Evolutionary conservation across 306 rosid species (phyloP).

Genomic region (Cicer yamashitae): DNA sequence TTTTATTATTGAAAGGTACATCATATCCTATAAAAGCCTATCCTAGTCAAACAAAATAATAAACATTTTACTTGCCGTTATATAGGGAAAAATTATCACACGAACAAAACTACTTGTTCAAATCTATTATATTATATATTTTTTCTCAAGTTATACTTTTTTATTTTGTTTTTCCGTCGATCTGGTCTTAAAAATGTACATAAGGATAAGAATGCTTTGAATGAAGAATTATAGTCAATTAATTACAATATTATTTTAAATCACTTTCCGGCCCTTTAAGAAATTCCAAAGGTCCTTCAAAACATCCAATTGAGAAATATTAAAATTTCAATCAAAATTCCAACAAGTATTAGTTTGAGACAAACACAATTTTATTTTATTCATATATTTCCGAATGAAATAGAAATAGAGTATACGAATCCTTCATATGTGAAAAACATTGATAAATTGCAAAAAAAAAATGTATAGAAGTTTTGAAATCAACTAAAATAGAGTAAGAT

Average conservation of each 20-base stretch:
- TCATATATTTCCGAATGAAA: background rate
- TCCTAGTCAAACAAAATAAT: too few relatives aligned
- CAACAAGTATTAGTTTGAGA: background rate
- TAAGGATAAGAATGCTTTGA: conserved; percentile 2
- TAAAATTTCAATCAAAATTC: background rate
- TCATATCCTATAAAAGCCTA: too few relatives aligned
- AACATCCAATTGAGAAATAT: conserved; percentile 3
- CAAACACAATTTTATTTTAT: conserved; percentile 8
- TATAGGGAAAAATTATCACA: too few relatives aligned
- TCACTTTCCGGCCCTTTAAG: background rate
- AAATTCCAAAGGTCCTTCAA: conserved; percentile 19
- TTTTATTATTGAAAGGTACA: too few relatives aligned
- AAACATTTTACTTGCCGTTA: too few relatives aligned
- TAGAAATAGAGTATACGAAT: background rate
- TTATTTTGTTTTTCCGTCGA: too few relatives aligned
- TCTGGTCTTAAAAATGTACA: background rate
- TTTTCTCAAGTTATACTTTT: too few relatives aligned
- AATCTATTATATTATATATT: background rate
- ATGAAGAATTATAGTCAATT: background rate
- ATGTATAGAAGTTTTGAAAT: too few relatives aligned
- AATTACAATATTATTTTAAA: background rate
- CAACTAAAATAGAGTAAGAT: too few relatives aligned
- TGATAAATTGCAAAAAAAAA: too few relatives aligned
- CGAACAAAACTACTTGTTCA: background rate
- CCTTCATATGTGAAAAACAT: too few relatives aligned